These are phyloP conservation scores for Pueraria montana DNA, from an alignment of 306 rosid species.

Conservation along the genomic window DNA sequence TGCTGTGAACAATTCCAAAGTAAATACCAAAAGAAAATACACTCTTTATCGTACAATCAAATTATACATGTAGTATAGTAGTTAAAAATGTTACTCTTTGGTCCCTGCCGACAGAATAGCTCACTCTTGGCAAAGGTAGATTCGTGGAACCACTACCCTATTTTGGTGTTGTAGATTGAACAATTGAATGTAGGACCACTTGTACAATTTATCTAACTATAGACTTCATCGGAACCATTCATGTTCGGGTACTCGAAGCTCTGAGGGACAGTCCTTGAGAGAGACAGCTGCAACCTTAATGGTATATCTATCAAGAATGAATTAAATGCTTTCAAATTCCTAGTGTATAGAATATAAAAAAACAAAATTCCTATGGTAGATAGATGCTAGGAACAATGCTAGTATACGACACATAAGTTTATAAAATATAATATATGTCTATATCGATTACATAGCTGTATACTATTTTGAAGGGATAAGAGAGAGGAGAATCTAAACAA, in stretches of 20 bases:
- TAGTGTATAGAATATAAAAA: no score
- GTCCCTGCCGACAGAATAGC: constrained; percentile 9
- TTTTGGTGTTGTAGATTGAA: constrained; percentile 2
- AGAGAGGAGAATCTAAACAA: no score
- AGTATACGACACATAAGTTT: no score
- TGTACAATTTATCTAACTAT: background rate
- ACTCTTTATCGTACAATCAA: background rate
- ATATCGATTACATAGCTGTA: no score
- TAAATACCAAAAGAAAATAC: background rate
- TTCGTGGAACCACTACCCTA: background rate
- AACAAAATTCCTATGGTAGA: no score
- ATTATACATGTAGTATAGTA: background rate
- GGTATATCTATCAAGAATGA: background rate
- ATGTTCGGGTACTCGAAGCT: background rate
- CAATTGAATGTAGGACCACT: background rate
- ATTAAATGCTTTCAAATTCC: background rate
- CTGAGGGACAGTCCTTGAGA: background rate
- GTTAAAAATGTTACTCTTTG: background rate
- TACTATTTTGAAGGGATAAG: no score
- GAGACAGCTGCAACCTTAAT: background rate
- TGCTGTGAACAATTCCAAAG: background rate
- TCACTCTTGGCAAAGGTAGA: background rate
- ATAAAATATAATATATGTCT: no score
- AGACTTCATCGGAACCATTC: background rate
- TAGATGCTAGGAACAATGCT: no score